phyloP scores from a whole-genome alignment of 371 early-diverging fungal species.

The Mortierella sp. region DNA sequence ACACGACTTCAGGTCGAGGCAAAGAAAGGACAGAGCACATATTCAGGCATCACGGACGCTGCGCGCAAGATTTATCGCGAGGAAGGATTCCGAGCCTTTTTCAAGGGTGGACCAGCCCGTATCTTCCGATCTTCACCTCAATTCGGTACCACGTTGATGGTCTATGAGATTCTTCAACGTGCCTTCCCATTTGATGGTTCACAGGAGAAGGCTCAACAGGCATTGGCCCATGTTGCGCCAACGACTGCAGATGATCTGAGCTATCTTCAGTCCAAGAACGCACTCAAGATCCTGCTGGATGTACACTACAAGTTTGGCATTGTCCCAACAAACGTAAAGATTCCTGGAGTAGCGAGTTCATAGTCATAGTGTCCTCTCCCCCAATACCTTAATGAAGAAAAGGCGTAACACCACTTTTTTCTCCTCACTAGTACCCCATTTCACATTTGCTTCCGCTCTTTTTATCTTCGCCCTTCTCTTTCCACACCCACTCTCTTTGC shows the following conservation, averaged over 20 bases:
- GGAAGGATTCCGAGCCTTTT: constrained; percentile 96
- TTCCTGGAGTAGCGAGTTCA: constrained; percentile 22
- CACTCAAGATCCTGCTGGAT: constrained; percentile 71
- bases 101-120: constrained; percentile 94
- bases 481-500: too few relatives aligned
- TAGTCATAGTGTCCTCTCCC: constrained; percentile 4
- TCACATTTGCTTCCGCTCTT: too few relatives aligned
- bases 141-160: constrained; percentile 95
- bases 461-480: too few relatives aligned
- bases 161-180: constrained; percentile 91
- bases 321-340: constrained; percentile 41
- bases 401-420: constrained; percentile 3
- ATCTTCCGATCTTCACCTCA: constrained; percentile 92
- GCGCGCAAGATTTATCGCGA: constrained; percentile 88
- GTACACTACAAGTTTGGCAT: constrained; percentile 56
- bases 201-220: constrained; percentile 42
- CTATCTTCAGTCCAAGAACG: constrained; percentile 68
- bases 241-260: constrained; percentile 49
- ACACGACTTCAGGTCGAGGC: constrained; percentile 98
- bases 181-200: constrained; percentile 74
- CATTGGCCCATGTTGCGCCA: constrained; percentile 34
- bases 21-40: constrained; percentile 89
- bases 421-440: too few relatives aligned
- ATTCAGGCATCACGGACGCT: constrained; percentile 90
- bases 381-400: neutral